These are phyloP conservation scores for Diphasiastrum complanatum DNA, from an alignment of 83 land plant species.

Conservation along the genomic window DNA sequence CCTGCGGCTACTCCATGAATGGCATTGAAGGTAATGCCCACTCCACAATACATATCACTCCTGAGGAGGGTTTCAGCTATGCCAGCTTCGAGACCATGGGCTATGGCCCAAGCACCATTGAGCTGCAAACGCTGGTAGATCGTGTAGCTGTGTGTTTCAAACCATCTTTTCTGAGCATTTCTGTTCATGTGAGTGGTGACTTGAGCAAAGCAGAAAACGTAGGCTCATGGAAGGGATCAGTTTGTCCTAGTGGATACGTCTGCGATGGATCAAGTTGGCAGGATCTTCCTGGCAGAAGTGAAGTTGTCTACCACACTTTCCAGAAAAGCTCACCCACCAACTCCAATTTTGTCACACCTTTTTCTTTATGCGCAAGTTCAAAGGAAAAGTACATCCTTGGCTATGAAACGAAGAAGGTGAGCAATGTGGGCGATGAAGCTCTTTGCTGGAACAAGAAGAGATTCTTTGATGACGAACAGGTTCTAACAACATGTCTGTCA, in stretches of 20 bases:
- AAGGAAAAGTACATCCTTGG: too few relatives aligned
- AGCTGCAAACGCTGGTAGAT: conserved; percentile 3
- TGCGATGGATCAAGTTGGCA: conserved; percentile 25
- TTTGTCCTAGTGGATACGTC: conserved; percentile 23
- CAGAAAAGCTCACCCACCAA: too few relatives aligned
- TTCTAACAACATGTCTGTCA: too few relatives aligned
- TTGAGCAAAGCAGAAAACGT: not conserved
- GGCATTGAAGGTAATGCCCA: conserved; percentile 1
- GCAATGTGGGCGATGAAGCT: too few relatives aligned
- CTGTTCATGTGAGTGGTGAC: conserved; percentile 22
- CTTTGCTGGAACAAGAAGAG: too few relatives aligned
- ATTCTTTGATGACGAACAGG: too few relatives aligned
- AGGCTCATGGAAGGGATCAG: conserved; percentile 17
- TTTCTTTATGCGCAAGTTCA: too few relatives aligned
- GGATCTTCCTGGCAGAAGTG: conserved; percentile 30
- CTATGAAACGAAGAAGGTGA: too few relatives aligned
- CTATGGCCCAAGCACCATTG: not conserved
- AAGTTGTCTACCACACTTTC: conserved; percentile 34
- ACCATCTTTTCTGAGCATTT: conserved; percentile 25
- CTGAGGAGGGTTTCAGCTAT: conserved; percentile 18
- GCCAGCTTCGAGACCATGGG: conserved; percentile 17
- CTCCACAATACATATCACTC: conserved; percentile 14
- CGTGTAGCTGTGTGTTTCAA: conserved; percentile 7
- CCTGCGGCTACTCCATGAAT: conserved; percentile 19
- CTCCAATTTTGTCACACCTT: too few relatives aligned